Evolutionary conservation across 108 stramenopile genomes (phyloP).

Genomic region (Pelagomonas calceolata): DNA sequence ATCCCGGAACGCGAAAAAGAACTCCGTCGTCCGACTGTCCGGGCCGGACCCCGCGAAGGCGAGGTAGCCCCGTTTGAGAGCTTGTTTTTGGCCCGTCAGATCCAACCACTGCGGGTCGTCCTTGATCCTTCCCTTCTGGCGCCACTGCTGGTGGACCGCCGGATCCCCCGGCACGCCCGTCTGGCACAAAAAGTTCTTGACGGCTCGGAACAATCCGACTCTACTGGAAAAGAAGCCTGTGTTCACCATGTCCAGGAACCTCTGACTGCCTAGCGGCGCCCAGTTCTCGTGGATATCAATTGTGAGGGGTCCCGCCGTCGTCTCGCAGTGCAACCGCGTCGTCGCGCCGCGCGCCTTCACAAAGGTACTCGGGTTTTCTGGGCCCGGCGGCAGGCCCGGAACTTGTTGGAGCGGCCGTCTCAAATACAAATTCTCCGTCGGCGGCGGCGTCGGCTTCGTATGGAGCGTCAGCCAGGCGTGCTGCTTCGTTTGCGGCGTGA

Average conservation of each 20-base stretch:
- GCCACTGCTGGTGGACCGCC: not conserved
- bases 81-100: not conserved
- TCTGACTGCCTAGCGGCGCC: conserved; percentile 65
- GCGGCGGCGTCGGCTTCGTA: too few relatives aligned
- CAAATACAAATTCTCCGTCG: not conserved
- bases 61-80: conserved; percentile 1
- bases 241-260: conserved; percentile 63
- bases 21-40: conserved; percentile 11
- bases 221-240: conserved; percentile 49
- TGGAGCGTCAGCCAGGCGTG: too few relatives aligned
- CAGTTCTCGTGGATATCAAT: conserved; percentile 57
- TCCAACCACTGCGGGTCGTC: conserved; percentile 17
- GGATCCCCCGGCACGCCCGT: conserved; percentile 61
- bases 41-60: conserved; percentile 22
- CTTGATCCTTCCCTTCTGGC: not conserved
- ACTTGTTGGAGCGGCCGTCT: not conserved
- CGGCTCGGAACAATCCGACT: conserved; percentile 68
- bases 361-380: not conserved
- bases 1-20: conserved; percentile 22
- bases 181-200: conserved; percentile 63
- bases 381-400: not conserved
- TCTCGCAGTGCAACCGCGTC: conserved; percentile 21
- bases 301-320: conserved; percentile 30
- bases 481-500: too few relatives aligned
- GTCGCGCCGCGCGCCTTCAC: too few relatives aligned